Base-by-base conservation (phyloP, 2,329 filamentous ascomycete species). In the Hypoxylon sp. region DNA sequence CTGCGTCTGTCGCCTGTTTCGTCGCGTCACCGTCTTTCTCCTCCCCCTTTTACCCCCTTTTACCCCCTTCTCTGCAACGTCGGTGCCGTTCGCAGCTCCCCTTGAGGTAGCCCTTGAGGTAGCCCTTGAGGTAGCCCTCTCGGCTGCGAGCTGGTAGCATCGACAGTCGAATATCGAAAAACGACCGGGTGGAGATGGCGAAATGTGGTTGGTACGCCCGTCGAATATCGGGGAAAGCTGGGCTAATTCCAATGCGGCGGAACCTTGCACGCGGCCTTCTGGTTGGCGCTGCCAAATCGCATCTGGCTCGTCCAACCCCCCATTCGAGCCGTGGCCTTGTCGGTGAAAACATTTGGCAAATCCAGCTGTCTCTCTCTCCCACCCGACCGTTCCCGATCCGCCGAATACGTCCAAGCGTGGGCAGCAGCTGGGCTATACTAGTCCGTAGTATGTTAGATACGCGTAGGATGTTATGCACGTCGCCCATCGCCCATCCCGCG, bases 331-430 rank as follows among this genome's bases (percentile, higher is more conserved):
- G 6, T 48, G 45, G 45, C 50, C 51, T 24, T 58, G 55, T 62
- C 61, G 61, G 61, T 64, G 61, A 64, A 62, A 64, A 56, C 48
- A 58, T 64, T 55, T 49, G 61, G 58, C 45, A 64, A 31, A 23
- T 52, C 49, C 51, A 58, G 55, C 52, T 54, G 41, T 31, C 15
- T 58, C 38, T 26, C 31, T 35, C n/a, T 10, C n/a, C 49, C 46
- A 47, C 56, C 61, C 61, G 61, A 62, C 51, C 58, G 40, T 55
- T 62, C 38, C 61, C 61, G 61, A 62, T 47, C 23, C 51, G 29
- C 48, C 55, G 49, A 64, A 47, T 55, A 23, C 31, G 29, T 40
- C 21, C 27, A 48, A 41, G 38, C 38, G 38, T 26, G 37, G 29
- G 37, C 26, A 35, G 48, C 43, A n/a, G 24, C 31, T 29, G 27